Percentiles rank a stretch among this genome's conserved stretches.
Conservation (phyloP, 1,139 yeast species). For the Candida pseudoviswanathii region DNA sequence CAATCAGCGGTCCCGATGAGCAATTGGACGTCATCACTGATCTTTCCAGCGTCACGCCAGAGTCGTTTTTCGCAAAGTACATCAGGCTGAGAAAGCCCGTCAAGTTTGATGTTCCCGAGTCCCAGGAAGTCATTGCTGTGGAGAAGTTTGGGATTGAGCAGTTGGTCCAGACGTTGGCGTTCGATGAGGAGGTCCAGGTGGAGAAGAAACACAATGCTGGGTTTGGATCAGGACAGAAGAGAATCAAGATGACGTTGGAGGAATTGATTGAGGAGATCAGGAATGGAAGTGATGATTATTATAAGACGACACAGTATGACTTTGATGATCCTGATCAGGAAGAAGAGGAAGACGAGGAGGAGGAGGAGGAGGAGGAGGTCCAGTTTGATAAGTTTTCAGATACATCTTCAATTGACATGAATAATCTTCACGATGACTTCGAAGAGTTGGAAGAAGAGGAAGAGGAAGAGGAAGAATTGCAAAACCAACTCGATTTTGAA, state of each 20-base stretch:
- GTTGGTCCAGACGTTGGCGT: constrained; percentile 34
- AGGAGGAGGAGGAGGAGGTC: constrained; percentile 16
- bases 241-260: constrained; percentile 49
- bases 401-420: constrained; percentile 42
- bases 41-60: neutral
- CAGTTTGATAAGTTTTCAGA: constrained; percentile 16
- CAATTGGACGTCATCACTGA: constrained; percentile 2
- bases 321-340: constrained; percentile 23
- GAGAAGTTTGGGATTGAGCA: constrained; percentile 33
- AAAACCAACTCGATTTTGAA: neutral
- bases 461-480: constrained; percentile 15
- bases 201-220: constrained; percentile 61
- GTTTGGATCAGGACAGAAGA: constrained; percentile 61
- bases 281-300: constrained; percentile 42
- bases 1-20: neutral
- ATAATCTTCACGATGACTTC: constrained; percentile 53
- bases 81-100: constrained; percentile 41
- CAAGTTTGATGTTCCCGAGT: constrained; percentile 29
- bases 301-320: constrained; percentile 71
- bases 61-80: constrained; percentile 30
- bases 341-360: constrained; percentile 17
- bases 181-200: constrained; percentile 46
- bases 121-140: constrained; percentile 20
- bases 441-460: constrained; percentile 36
- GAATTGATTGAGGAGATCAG: constrained; percentile 47